Base-by-base conservation (phyloP, 1,139 yeast species). In the Wickerhamiella infanticola region DNA sequence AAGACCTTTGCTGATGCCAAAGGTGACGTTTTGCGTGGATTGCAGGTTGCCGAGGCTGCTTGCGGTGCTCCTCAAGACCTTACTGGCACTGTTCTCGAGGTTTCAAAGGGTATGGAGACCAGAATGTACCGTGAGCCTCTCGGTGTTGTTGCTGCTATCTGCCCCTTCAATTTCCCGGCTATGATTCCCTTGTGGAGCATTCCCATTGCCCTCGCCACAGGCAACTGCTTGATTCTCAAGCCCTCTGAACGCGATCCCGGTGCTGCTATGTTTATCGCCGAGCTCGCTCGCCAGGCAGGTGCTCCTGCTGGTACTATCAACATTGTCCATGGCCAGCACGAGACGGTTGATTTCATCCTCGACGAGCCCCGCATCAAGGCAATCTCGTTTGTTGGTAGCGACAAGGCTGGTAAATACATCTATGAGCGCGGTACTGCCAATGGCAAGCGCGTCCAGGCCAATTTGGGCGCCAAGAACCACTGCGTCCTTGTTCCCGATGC, bases 151-250 rank as follows among this genome's bases (percentile, higher is more conserved):
- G 83, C 79, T 5, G 79, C 83, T 25, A 79, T 79, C 54, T 75
- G 80, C 56, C 85, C 85, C n/a, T 76, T 76, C 64, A 79, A 79
- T 65, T 79, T 81, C 73, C 90, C 90, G 29, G 90, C 86, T 40
- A 81, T 81, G 90, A 83, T 81, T 49, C 93, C 93, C 36, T 68
- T 81, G 55, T 81, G 93, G 93, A 76, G 86, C 33, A 71, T 81
- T 50, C 93, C 93, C 18, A 72, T 81, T 59, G 70, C 77, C 40
- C 71, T 81, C 52, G 88, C 78, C 49, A 80, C 88, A 26, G 93
- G 93, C 55, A 81, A 81, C 68, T 77, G 88, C 39, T 72, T 81
- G 35, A 76, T 81, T 43, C 65, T 81, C 58, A 81, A 81, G 66
- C 93, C 93, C 11, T 76, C 84, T 25, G 93, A 81, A 67, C 67